These are phyloP conservation scores for Mikania micrantha DNA, from an alignment of 129 eudicot species.

Conservation along the genomic window DNA sequence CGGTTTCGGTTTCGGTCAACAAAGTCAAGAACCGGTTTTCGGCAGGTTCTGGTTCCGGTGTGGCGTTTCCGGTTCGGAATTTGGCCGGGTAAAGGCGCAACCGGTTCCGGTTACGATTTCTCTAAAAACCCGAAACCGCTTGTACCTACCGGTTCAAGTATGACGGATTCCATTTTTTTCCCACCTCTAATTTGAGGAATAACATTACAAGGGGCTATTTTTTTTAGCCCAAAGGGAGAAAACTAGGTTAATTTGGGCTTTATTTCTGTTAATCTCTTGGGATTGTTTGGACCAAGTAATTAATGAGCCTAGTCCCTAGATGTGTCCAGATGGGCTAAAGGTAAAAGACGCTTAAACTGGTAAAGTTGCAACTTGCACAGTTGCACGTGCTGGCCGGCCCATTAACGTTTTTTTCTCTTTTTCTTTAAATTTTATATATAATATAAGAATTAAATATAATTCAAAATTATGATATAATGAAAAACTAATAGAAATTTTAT, in stretches of 20 bases:
- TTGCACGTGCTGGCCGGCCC: too few species aligned
- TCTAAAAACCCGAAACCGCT: too few species aligned
- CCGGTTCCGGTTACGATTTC: too few species aligned
- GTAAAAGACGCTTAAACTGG: neutral
- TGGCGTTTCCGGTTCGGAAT: too few species aligned
- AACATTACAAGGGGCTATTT: neutral
- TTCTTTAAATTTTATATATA: neutral
- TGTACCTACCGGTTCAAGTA: too few species aligned
- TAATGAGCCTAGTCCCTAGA: neutral
- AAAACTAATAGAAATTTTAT: neutral
- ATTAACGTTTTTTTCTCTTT: neutral
- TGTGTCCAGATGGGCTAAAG: neutral
- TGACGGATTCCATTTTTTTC: too few species aligned
- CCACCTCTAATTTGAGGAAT: too few species aligned
- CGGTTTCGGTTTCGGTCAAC: too few species aligned
- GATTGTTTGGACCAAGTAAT: neutral
- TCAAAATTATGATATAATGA: neutral
- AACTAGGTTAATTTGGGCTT: neutral
- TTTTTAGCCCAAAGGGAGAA: neutral
- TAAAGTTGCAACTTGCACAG: too few species aligned
- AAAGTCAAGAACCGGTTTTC: too few species aligned
- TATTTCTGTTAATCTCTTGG: neutral
- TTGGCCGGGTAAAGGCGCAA: too few species aligned
- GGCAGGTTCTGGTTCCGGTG: too few species aligned
- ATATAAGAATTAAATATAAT: neutral